Conservation (phyloP, 192 early-diverging fungal species). For the Pilaira anomala region DNA sequence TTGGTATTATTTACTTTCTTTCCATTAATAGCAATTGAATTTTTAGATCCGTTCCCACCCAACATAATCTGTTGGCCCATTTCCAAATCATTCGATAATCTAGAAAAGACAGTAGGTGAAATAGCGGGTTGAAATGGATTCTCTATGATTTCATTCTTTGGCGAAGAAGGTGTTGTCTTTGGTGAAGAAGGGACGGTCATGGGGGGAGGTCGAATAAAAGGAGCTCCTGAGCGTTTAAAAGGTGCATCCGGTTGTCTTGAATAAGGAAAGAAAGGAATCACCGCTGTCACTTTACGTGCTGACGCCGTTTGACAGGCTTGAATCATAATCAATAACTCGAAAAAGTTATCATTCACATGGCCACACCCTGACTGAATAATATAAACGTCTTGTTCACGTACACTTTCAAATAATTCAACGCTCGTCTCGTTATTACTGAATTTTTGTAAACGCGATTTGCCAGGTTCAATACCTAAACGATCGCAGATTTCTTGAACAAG, state of each 20-base stretch:
- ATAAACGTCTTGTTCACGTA: conserved; percentile 89
- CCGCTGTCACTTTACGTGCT: conserved; percentile 84
- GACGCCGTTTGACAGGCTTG: conserved; percentile 93
- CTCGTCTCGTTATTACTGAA: conserved; percentile 95
- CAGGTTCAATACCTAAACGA: conserved; percentile 70
- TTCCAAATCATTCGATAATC: conserved; percentile 5
- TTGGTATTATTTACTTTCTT: background rate
- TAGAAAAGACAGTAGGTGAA: conserved; percentile 1
- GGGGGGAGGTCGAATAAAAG: conserved; percentile 40
- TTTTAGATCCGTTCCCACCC: background rate
- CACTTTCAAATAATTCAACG: conserved; percentile 86
- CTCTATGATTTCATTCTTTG: background rate
- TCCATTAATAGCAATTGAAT: background rate
- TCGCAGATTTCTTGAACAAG: conserved; percentile 79
- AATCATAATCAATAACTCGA: conserved; percentile 97
- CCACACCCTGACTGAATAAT: conserved; percentile 94
- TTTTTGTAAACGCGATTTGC: conserved; percentile 72
- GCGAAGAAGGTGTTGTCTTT: conserved; percentile 12
- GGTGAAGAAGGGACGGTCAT: conserved; percentile 33
- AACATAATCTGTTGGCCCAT: conserved; percentile 15
- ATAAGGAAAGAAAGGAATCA: conserved; percentile 96
- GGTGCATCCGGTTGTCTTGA: conserved; percentile 80
- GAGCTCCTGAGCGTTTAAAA: conserved; percentile 49
- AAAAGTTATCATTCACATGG: conserved; percentile 93
- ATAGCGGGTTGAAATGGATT: conserved; percentile 2